Evolutionary conservation across 169 alveolate genomes (phyloP), one percentile per base, ranked within the genome.

Genomic region (Eimeria tenella): DNA sequence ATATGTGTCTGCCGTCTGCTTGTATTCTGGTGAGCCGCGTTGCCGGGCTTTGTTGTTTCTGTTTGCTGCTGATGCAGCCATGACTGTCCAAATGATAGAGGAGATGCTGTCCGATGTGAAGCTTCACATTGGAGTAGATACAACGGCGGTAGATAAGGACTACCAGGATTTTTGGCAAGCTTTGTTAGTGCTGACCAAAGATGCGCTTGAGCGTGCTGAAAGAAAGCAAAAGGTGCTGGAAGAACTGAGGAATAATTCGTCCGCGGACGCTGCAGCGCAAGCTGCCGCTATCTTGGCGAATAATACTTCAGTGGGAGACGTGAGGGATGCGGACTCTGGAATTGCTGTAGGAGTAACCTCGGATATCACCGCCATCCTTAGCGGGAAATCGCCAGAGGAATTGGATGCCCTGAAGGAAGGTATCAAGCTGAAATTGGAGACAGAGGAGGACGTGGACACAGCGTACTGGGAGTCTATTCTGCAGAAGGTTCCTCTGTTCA

Each of bases 391-490:
- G 42, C 73, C 89, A 0, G 74, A 62, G 15, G 93, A 93, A 60
- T 71, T 93, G 7, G 90, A 82, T 9, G 93, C 87, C 6, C 70
- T 93, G 52, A 75, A 93, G 68, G 86, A 68, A 52, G 84, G 84
- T n/a, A 86, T 93, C 17, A 79, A 60, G 17, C 10, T 49, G n/a
- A 93, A 93, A 55, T 31, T 93, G n/a, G 93, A 93, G 50, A 63
- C 73, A 17, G 94, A 75, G 15, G 94, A 93, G 23, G 95, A 84
- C 21, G 83, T 93, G 25, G 95, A 93, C 23, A 52, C 83, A 25
- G 92, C 92, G 53, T 94, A 94, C 83, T 94, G 96, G 96, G 96
- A 94, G 56, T 91, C 90, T 19, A 88, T 94, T 31, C 87, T 68
- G 42, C 73, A 77, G 60, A 86, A 94, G 93, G 55, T 94, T 6